Conservation (phyloP, 75 land plant species). For the Pinus taeda region DNA sequence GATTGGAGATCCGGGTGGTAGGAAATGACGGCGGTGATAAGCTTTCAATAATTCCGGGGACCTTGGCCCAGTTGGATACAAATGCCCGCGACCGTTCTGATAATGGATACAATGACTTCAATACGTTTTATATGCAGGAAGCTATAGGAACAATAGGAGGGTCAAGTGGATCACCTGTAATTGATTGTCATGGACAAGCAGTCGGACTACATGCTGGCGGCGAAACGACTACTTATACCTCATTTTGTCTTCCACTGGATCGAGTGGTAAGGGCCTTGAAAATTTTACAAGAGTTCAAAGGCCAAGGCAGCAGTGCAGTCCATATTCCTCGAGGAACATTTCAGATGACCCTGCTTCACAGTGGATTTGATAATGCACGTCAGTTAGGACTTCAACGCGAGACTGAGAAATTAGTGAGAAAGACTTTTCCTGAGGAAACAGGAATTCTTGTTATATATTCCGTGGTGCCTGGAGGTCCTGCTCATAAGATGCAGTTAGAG, state of each 20-base stretch:
- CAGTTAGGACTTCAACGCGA: slow-evolving; percentile 71
- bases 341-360: slow-evolving; percentile 82
- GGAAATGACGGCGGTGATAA: slow-evolving; percentile 14
- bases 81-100: not conserved
- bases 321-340: slow-evolving; percentile 84
- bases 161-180: slow-evolving; percentile 95
- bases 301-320: slow-evolving; percentile 46
- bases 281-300: slow-evolving; percentile 13
- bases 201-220: slow-evolving; percentile 89
- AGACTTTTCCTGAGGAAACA: slow-evolving; percentile 67
- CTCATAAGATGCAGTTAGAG: slow-evolving; percentile 63
- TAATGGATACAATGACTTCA: slow-evolving; percentile 95
- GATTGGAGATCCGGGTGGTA: slow-evolving; percentile 39
- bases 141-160: slow-evolving; percentile 97
- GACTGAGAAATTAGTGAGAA: slow-evolving; percentile 75
- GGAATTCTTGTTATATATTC: slow-evolving; percentile 96
- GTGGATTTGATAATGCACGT: slow-evolving; percentile 89
- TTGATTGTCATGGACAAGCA: slow-evolving; percentile 89
- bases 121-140: slow-evolving; percentile 92
- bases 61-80: no score
- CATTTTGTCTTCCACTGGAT: slow-evolving; percentile 84
- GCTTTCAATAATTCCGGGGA: no score
- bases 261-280: slow-evolving; percentile 76
- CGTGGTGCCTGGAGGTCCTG: slow-evolving; percentile 93
- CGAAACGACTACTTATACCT: slow-evolving; percentile 52